These are phyloP conservation scores for Yamadazyma paraphyllophila DNA, from an alignment of 805 yeast genomes.

Conservation along the genomic window DNA sequence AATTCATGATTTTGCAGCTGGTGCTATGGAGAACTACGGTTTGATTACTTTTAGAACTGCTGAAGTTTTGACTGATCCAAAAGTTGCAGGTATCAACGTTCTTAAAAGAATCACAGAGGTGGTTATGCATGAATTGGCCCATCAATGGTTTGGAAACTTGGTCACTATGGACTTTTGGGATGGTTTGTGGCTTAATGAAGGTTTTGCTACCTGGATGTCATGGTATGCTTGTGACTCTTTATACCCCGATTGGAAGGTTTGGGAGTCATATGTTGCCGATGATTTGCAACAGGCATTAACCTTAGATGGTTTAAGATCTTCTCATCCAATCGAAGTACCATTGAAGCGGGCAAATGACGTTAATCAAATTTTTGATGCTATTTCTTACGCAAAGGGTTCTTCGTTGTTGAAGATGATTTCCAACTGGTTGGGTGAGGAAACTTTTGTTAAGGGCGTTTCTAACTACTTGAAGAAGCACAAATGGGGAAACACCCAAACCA, in stretches of 20 bases:
- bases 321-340: conserved; percentile 85
- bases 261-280: conserved; percentile 79
- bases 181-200: conserved; percentile 85
- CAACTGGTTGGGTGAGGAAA: conserved; percentile 75
- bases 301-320: conserved; percentile 76
- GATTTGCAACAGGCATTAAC: conserved; percentile 71
- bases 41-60: conserved; percentile 76
- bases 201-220: conserved; percentile 89
- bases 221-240: conserved; percentile 78
- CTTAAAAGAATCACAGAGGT: conserved; percentile 80
- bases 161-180: conserved; percentile 95
- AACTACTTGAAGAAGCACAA: conserved; percentile 71
- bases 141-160: conserved; percentile 89
- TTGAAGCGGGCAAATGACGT: conserved; percentile 75
- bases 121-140: conserved; percentile 86
- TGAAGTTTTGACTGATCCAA: conserved; percentile 70
- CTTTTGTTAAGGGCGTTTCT: conserved; percentile 76
- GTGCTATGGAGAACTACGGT: conserved; percentile 90
- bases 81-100: conserved; percentile 59
- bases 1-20: conserved; percentile 79
- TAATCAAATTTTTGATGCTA: conserved; percentile 82
- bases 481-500: conserved; percentile 74
- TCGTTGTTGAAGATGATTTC: conserved; percentile 77
- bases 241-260: conserved; percentile 83
- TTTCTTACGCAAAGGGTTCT: conserved; percentile 80